Evolutionary conservation across 208 protist genomes (phyloP), one percentile per base, ranked within the genome.

Genomic region (Wallacemonas collosoma): DNA sequence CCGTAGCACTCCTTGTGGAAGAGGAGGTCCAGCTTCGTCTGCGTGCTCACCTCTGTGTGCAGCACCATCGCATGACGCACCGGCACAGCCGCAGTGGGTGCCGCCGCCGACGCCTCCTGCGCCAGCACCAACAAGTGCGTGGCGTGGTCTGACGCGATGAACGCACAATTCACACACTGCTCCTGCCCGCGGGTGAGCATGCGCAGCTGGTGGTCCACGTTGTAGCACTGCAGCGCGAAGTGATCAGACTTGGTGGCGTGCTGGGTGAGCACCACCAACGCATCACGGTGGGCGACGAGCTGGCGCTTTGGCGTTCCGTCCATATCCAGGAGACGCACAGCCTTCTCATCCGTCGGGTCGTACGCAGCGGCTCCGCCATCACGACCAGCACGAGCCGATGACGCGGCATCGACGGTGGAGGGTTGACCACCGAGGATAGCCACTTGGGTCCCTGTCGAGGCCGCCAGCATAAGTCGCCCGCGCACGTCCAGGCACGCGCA

Each of bases 1-100:
- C 75, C 71, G 76, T 98, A 99, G 36, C 96, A 87, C 75, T 98
- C 94, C 81, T 98, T 98, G 64, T 90, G 87, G 75, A 98, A 99
- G 8, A 99, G 88, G 44, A 97, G 88, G 54, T 99, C 96, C 7
- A 99, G 71, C 71, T 99, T 99, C 7, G 84, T 91, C 67, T 97
- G 91, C 41, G 93, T 95, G 61, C 91, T 90, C 47, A 97, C 95
- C 74, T 99, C 98, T 2, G 82, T 76, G 15, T 99, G 74, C 57
- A 80, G 80, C 62, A 81, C 66, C 17, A 85, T 54, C 5, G 55
- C 61, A 35, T 84, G 65, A 17, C 54, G 40, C 47, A 84, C 68
- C 47, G 63, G 40, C 14, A 65, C 36, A 64, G 17, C 43, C 26
- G 26, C 26, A 68, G 3, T 62, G 47, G 11, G 11, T 15, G 48